Percentiles rank a stretch among this genome's conserved stretches.
Evolutionary conservation across 129 eudicot species (phyloP).

Genomic region (Cynara cardunculus): DNA sequence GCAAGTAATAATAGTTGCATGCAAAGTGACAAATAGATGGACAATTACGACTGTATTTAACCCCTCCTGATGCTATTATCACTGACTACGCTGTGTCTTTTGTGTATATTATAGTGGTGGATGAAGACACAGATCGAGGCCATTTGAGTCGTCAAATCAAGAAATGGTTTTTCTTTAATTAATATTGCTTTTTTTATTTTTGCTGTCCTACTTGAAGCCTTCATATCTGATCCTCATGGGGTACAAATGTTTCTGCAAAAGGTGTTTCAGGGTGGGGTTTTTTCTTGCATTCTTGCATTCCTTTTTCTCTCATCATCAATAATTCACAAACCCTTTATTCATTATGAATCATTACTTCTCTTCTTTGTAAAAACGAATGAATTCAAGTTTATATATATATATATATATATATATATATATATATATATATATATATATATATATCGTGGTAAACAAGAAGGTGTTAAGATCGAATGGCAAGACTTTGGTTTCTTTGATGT

Average conservation of each 20-base stretch:
- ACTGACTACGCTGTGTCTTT: conserved; percentile 4
- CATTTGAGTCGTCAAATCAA: conserved; percentile 29
- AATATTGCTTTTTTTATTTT: not conserved
- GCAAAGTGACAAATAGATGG: conserved; percentile 16
- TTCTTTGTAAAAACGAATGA: not conserved
- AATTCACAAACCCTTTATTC: not conserved
- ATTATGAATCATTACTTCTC: not conserved
- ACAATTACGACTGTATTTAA: conserved; percentile 7
- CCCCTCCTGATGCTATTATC: not conserved
- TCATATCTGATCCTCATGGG: conserved; percentile 17
- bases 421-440: too few species aligned
- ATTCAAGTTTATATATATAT: not conserved
- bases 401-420: too few species aligned
- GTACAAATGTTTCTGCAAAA: conserved; percentile 20
- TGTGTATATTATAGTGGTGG: conserved; percentile 8
- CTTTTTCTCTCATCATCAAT: not conserved
- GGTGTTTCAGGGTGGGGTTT: not conserved
- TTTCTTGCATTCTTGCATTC: not conserved
- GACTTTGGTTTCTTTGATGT: not conserved
- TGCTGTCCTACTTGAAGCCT: conserved; percentile 18
- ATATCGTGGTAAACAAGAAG: not conserved
- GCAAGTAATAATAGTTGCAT: not conserved
- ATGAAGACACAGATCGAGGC: conserved; percentile 8
- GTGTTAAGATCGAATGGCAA: not conserved
- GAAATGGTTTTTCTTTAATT: not conserved